Evolutionary conservation across 371 early-diverging fungal species (phyloP).

Genomic region (Batkoa obscura): DNA sequence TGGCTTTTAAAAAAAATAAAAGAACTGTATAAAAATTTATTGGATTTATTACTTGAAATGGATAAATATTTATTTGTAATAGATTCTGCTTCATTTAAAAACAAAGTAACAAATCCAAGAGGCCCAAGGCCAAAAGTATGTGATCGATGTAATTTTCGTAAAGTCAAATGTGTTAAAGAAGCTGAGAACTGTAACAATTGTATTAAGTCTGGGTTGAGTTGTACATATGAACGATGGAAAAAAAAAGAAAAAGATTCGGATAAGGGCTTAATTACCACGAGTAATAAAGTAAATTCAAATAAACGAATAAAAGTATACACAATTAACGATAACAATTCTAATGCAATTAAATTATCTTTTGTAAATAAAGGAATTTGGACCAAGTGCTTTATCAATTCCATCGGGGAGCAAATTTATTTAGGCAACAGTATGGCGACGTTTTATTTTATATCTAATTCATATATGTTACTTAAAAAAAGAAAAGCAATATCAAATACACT

Average conservation of each 20-base stretch:
- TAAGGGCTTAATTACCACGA: not conserved
- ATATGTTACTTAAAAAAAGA: not conserved
- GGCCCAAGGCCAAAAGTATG: not conserved
- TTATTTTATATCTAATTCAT: not conserved
- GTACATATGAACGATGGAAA: not conserved
- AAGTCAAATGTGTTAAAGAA: not conserved
- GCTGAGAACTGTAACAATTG: not conserved
- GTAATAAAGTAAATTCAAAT: not conserved
- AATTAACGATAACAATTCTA: not conserved
- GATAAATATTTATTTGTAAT: too few species aligned
- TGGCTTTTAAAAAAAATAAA: too few species aligned
- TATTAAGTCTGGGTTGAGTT: not conserved
- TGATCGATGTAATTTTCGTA: not conserved
- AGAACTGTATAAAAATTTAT: too few species aligned
- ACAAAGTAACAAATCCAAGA: not conserved
- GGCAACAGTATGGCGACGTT: not conserved
- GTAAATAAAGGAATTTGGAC: not conserved
- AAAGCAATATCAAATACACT: not conserved
- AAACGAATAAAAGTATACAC: not conserved
- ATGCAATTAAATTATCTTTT: not conserved
- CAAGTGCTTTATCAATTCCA: not conserved
- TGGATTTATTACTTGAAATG: too few species aligned
- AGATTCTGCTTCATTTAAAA: too few species aligned
- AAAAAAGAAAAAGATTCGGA: not conserved
- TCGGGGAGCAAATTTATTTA: not conserved